phyloP scores from a whole-genome alignment of 2,329 filamentous ascomycete genomes.

The Verruconis gallopava region DNA sequence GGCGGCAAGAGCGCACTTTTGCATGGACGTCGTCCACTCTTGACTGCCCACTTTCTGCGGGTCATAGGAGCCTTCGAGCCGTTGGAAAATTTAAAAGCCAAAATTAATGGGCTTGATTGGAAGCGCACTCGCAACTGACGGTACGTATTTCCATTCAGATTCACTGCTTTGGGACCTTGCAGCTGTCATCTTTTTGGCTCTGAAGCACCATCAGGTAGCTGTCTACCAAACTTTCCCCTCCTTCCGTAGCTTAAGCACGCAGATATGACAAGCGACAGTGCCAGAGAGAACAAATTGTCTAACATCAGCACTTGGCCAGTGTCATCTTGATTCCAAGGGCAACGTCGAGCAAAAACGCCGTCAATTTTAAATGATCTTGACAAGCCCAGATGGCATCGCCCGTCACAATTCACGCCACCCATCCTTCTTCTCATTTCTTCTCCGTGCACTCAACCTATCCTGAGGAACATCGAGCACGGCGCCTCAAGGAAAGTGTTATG shows the following conservation, averaged over 20 bases:
- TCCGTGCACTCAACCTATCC: background rate
- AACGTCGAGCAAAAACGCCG: background rate
- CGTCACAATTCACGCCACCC: slow-evolving; percentile 4
- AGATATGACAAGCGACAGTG: no score
- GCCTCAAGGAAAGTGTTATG: background rate
- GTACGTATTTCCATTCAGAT: background rate
- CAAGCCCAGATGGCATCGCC: slow-evolving; percentile 1
- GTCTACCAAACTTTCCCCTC: background rate
- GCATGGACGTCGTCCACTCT: background rate
- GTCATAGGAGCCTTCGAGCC: background rate
- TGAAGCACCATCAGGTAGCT: background rate
- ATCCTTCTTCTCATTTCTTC: slow-evolving; percentile 2
- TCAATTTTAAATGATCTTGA: background rate
- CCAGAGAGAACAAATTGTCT: background rate
- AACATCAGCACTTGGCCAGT: background rate
- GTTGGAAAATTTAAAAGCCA: background rate
- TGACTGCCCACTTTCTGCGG: background rate
- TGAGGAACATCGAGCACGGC: background rate
- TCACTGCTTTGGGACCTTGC: background rate
- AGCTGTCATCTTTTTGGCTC: background rate
- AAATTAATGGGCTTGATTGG: background rate
- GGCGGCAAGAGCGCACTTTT: background rate
- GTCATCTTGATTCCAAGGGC: background rate
- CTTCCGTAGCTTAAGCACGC: background rate
- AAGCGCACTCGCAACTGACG: background rate